Percentiles rank a stretch among this genome's conserved stretches.
These are phyloP conservation scores for Leccinum variabile DNA, from an alignment of 1,284 basidiomycete genomes.

Conservation along the genomic window DNA sequence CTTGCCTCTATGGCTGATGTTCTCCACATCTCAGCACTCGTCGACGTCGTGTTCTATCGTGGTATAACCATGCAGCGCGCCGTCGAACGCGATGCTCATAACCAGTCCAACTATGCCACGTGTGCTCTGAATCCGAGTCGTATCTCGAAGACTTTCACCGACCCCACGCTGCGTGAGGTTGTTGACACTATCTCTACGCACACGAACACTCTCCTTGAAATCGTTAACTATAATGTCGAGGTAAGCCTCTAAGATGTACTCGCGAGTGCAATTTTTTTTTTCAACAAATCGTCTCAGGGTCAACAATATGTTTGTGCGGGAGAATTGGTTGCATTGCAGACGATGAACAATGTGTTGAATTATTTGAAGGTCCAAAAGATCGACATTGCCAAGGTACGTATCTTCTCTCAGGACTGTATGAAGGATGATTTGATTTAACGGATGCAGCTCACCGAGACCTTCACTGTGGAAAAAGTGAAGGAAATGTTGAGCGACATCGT, in stretches of 20 bases:
- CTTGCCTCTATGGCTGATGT: conserved; percentile 92
- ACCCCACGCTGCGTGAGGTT: conserved; percentile 90
- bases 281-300: conserved; percentile 47
- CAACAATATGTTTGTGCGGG: conserved; percentile 99
- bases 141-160: conserved; percentile 91
- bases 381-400: conserved; percentile 83
- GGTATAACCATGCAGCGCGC: conserved; percentile 99
- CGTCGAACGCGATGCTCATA: conserved; percentile 89
- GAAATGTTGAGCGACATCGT: conserved; percentile 92
- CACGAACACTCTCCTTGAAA: conserved; percentile 86
- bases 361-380: conserved; percentile 97
- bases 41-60: conserved; percentile 98
- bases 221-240: conserved; percentile 98
- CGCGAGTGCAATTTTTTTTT: background rate
- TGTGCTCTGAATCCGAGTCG: conserved; percentile 97
- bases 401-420: background rate
- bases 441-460: conserved; percentile 78
- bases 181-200: conserved; percentile 84
- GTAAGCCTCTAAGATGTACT: conserved; percentile 42
- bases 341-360: conserved; percentile 95
- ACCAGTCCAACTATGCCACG: conserved; percentile 97
- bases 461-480: conserved; percentile 85
- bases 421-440: conserved; percentile 6
- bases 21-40: conserved; percentile 91
- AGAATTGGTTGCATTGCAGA: conserved; percentile 90